Evolutionary conservation across 805 yeast genomes (phyloP).

Genomic region (Peterozyma toletana): DNA sequence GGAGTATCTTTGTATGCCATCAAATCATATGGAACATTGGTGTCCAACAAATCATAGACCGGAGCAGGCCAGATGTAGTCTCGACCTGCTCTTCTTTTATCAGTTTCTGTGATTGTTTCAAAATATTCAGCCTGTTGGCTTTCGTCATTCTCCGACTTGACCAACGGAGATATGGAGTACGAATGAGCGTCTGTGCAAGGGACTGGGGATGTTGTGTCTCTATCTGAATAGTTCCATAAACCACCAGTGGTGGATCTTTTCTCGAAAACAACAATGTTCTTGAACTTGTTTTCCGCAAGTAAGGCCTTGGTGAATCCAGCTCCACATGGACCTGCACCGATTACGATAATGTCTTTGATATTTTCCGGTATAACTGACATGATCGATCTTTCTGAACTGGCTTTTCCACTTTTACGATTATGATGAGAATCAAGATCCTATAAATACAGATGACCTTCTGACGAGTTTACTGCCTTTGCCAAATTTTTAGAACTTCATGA

Average conservation of each 20-base stretch:
- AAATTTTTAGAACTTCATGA: too few species aligned
- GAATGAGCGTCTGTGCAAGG: slow-evolving; percentile 23
- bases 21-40: slow-evolving; percentile 56
- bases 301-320: slow-evolving; percentile 60
- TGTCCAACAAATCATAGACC: slow-evolving; percentile 59
- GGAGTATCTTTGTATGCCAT: slow-evolving; percentile 60
- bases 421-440: too few species aligned
- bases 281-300: slow-evolving; percentile 38
- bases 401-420: too few species aligned
- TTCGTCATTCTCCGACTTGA: not conserved
- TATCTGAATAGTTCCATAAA: slow-evolving; percentile 59
- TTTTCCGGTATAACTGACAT: slow-evolving; percentile 4
- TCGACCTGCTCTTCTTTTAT: slow-evolving; percentile 5
- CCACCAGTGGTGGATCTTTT: slow-evolving; percentile 63
- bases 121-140: slow-evolving; percentile 1
- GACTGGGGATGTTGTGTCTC: slow-evolving; percentile 13
- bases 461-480: too few species aligned
- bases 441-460: too few species aligned
- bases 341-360: slow-evolving; percentile 43
- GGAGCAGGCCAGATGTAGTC: slow-evolving; percentile 41
- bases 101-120: not conserved
- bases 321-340: slow-evolving; percentile 80
- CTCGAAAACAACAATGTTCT: slow-evolving; percentile 52
- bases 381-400: too few species aligned
- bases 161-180: not conserved